Percentiles rank a stretch among this genome's conserved stretches.
phyloP scores from a whole-genome alignment of 352 stramenopile species.

The Globisporangium abappressorium region DNA sequence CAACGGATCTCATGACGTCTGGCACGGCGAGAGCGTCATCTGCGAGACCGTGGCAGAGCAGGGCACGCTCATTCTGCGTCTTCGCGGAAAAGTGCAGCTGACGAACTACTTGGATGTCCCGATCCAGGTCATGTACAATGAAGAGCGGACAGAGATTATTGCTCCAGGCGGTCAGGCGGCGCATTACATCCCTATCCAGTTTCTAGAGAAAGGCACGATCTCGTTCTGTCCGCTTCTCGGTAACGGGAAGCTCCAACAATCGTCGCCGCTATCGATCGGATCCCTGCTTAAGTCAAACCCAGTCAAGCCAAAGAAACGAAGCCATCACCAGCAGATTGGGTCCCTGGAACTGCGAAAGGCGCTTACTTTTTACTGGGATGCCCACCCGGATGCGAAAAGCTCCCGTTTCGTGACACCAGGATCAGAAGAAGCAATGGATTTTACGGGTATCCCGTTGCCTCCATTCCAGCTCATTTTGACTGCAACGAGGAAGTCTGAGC shows the following conservation, averaged over 20 bases:
- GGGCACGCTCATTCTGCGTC: conserved; percentile 73
- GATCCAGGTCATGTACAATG: conserved; percentile 79
- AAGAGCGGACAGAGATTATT: conserved; percentile 51
- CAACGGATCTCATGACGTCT: conserved; percentile 54
- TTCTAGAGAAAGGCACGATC: conserved; percentile 62
- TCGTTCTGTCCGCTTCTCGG: conserved; percentile 65
- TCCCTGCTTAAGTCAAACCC: conserved; percentile 42
- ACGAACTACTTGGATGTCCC: conserved; percentile 69
- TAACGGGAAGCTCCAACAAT: conserved; percentile 60
- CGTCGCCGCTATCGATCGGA: conserved; percentile 53
- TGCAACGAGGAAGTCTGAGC: conserved; percentile 66
- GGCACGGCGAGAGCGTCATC: conserved; percentile 79
- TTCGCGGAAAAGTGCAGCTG: conserved; percentile 78
- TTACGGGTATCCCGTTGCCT: conserved; percentile 35
- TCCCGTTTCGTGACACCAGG: conserved; percentile 2
- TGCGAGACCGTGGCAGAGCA: conserved; percentile 85
- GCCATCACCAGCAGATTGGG: conserved; percentile 43
- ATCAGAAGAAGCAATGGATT: conserved; percentile 7
- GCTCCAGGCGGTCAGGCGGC: conserved; percentile 38
- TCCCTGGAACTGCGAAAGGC: conserved; percentile 60
- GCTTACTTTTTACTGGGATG: conserved; percentile 78
- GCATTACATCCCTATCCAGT: conserved; percentile 83
- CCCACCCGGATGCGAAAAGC: conserved; percentile 23
- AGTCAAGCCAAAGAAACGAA: conserved; percentile 25
- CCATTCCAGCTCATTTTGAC: conserved; percentile 79